These are phyloP conservation scores for Trypethelium eluteriae DNA, from an alignment of 495 filamentous ascomycete species.

Conservation along the genomic window DNA sequence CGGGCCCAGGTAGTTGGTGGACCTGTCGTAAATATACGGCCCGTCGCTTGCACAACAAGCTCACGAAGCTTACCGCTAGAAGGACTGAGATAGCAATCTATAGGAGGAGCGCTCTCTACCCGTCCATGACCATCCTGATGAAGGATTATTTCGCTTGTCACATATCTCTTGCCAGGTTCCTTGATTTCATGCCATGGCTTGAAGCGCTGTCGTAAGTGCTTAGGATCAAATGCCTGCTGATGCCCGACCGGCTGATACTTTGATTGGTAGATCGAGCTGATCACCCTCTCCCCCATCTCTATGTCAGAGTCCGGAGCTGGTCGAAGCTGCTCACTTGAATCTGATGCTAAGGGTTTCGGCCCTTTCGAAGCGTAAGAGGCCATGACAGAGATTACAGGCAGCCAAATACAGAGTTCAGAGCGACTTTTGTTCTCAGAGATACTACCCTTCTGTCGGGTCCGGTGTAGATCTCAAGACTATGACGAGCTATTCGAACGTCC, in stretches of 20 bases:
- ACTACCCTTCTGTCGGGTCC: constrained; percentile 1
- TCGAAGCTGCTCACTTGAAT: constrained; percentile 5
- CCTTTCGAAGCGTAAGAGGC: background rate
- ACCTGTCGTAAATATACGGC: constrained; percentile 2
- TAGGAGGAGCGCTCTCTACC: constrained; percentile 7
- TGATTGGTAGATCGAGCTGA: background rate
- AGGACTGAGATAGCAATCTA: constrained; percentile 5
- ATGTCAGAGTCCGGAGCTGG: constrained; percentile 8
- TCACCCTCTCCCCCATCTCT: background rate
- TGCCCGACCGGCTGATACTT: background rate
- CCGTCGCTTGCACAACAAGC: constrained; percentile 7
- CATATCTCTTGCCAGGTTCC: constrained; percentile 3
- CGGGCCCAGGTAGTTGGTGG: constrained; percentile 7
- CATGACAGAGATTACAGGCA: constrained; percentile 2
- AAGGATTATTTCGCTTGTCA: background rate
- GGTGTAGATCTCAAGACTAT: background rate
- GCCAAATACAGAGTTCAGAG: background rate
- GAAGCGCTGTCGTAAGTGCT: constrained; percentile 4
- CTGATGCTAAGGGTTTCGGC: constrained; percentile 1
- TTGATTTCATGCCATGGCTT: background rate
- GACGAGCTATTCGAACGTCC: background rate
- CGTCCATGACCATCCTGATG: constrained; percentile 5
- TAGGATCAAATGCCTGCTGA: background rate
- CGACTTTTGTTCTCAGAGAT: constrained; percentile 7
- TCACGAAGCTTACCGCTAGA: constrained; percentile 9